Evolutionary conservation across 2,329 filamentous ascomycete species (phyloP), one percentile per base, ranked within the genome.

Genomic region (Aspergillus quadrilineatus): DNA sequence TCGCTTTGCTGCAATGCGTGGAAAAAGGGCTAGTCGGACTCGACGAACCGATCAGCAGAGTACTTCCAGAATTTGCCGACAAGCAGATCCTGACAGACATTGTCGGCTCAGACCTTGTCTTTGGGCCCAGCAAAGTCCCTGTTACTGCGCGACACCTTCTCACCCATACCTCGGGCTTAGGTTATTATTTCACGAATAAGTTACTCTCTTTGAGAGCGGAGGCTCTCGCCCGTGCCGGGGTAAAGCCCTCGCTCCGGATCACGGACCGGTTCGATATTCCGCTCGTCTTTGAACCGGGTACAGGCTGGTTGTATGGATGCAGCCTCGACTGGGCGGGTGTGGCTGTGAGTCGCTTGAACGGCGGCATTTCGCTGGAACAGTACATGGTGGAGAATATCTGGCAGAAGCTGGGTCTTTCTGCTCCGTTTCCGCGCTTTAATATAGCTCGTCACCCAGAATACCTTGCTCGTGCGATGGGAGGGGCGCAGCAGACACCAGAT

Each of bases 1-100:
- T 86, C 50, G 78, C 82, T 2, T 76, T 77, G 1, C 63, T 86
- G n/a, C 80, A 84, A 56, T 77, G 80, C 45, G 80, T 85, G 1
- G 82, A 85, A 36, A 73, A 79, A 6, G 81, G 80, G 0, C 66
- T 79, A 0, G 63, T 85, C 0, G 65, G 65, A 1, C 70, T 85
- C 0, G 74, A 78, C 7, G 76, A 75, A 2, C 78, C 83, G 52
- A 62, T 85, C 0, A 71, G 74, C 0, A 37, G 62, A 0, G 48
- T 82, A 2, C 69, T 79, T 1, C 83, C 82, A 0, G 80, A 82
- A 32, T 72, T 86, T 0, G 73, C 73, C 0, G 66, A 67, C 1
- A 77, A 81, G 55, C 69, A 78, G 8, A 73, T 86, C 26, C 61
- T 86, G 3, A 76, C 71, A 0, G 79, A 77, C 2, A 82, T 80